These are phyloP conservation scores for Xylaria scruposa DNA, from an alignment of 495 filamentous ascomycete genomes.

Conservation along the genomic window DNA sequence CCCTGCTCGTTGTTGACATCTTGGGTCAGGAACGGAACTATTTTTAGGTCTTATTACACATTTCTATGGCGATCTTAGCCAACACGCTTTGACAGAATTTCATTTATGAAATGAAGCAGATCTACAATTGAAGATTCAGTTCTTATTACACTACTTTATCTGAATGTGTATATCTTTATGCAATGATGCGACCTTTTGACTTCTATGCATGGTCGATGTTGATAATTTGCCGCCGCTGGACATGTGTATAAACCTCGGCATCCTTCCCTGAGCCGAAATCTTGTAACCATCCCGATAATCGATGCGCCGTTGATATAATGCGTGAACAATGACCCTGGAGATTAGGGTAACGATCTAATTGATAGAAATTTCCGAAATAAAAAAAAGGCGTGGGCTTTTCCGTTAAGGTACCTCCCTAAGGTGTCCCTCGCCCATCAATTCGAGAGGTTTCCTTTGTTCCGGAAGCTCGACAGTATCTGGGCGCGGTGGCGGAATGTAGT, in stretches of 20 bases:
- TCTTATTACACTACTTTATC: slow-evolving; percentile 7
- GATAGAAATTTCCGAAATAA: background rate
- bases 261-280: background rate
- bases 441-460: slow-evolving; percentile 29
- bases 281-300: background rate
- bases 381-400: background rate
- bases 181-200: background rate
- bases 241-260: background rate
- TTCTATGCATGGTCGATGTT: background rate
- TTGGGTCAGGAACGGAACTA: background rate
- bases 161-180: background rate
- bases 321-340: background rate
- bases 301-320: slow-evolving; percentile 5
- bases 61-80: background rate
- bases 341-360: background rate
- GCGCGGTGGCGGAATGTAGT: slow-evolving; percentile 19
- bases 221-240: background rate
- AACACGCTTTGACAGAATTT: background rate
- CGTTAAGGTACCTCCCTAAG: slow-evolving; percentile 33
- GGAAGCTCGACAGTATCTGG: slow-evolving; percentile 27
- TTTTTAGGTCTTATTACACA: slow-evolving; percentile 10
- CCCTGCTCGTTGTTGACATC: background rate
- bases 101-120: background rate
- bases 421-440: slow-evolving; percentile 39
- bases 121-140: background rate